Conservation (phyloP, 306 rosid species). For the Medicago arabica region DNA sequence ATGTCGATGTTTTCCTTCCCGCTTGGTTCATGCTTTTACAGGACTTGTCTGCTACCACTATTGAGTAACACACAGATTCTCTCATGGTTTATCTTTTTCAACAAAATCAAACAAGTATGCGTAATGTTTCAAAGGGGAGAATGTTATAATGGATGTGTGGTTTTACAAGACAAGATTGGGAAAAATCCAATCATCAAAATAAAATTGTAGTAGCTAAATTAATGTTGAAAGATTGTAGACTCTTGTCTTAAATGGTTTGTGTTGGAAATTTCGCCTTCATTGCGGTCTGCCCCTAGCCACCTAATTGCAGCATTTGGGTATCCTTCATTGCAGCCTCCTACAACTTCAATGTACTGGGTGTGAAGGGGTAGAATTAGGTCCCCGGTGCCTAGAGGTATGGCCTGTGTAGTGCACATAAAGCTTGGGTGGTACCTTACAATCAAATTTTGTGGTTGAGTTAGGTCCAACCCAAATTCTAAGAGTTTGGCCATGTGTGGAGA, state of each 20-base stretch:
- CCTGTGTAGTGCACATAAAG: too few species aligned
- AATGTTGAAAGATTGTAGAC: not conserved
- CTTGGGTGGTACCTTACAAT: too few species aligned
- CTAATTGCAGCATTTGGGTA: too few species aligned
- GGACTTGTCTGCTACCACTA: not conserved
- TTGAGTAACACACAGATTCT: not conserved
- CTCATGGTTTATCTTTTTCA: not conserved
- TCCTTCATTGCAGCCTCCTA: too few species aligned
- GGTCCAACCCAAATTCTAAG: too few species aligned
- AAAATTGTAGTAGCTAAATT: not conserved
- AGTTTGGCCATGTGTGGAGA: not conserved
- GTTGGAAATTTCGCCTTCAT: too few species aligned
- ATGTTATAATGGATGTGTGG: conserved; percentile 7
- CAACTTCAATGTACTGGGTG: too few species aligned
- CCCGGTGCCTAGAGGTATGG: too few species aligned
- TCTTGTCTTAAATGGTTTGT: not conserved
- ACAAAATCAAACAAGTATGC: not conserved
- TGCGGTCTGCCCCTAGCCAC: too few species aligned
- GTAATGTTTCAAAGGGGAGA: conserved; percentile 12
- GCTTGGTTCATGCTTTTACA: not conserved
- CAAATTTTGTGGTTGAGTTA: too few species aligned
- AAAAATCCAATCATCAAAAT: conserved; percentile 4
- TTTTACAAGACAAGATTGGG: conserved; percentile 7
- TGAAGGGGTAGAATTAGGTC: too few species aligned
- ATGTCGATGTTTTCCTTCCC: not conserved